Evolutionary conservation across 495 filamentous ascomycete genomes (phyloP).

Genomic region (Daldinia grandis): DNA sequence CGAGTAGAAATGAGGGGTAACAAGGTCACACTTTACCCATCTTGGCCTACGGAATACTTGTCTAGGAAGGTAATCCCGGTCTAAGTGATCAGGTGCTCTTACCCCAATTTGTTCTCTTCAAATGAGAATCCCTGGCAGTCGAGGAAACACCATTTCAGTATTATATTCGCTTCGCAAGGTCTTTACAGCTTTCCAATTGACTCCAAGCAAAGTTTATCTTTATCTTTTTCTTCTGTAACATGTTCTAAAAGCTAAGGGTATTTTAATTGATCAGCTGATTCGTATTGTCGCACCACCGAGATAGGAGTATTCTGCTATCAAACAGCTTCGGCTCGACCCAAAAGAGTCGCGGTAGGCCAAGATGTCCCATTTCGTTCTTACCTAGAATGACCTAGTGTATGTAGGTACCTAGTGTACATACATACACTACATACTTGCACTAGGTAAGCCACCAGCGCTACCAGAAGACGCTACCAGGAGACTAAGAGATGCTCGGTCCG

Average conservation of each 20-base stretch:
- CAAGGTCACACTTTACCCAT: slow-evolving; percentile 35
- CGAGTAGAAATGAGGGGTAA: slow-evolving; percentile 42
- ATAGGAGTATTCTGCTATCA: background rate
- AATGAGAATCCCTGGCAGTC: slow-evolving; percentile 39
- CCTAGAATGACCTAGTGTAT: no score
- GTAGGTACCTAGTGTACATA: no score
- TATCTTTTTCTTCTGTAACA: slow-evolving; percentile 2
- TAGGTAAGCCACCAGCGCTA: no score
- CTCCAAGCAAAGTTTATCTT: background rate
- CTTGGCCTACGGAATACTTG: slow-evolving; percentile 36
- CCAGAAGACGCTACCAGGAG: no score
- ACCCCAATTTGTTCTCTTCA: slow-evolving; percentile 39
- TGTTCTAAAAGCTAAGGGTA: background rate
- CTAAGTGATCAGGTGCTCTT: slow-evolving; percentile 33
- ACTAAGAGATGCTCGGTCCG: slow-evolving; percentile 11
- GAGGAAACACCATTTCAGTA: slow-evolving; percentile 9
- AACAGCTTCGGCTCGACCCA: slow-evolving; percentile 17
- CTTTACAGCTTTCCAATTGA: slow-evolving; percentile 33
- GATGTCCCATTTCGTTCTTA: background rate
- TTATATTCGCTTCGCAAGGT: slow-evolving; percentile 34
- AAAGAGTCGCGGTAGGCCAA: slow-evolving; percentile 6
- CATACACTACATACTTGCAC: no score
- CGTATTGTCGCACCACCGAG: background rate
- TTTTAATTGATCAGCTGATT: slow-evolving; percentile 21
- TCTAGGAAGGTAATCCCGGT: slow-evolving; percentile 39